These are phyloP conservation scores for Metschnikowia borealis DNA, from an alignment of 805 yeast species.

Conservation along the genomic window DNA sequence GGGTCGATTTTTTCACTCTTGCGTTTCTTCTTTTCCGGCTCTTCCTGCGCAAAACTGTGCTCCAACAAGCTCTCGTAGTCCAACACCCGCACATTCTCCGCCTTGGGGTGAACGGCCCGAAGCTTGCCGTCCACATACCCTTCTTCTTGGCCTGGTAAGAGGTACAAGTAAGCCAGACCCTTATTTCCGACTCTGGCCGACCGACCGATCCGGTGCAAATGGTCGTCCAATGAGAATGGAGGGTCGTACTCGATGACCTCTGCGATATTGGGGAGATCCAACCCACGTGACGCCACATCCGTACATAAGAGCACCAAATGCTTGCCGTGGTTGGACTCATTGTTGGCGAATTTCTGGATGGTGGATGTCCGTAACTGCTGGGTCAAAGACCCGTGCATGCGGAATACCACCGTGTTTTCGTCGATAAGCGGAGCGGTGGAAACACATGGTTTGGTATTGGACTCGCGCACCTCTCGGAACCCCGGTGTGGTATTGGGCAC, in stretches of 20 bases:
- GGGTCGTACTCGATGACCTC: constrained; percentile 92
- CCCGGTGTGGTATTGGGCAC: background rate
- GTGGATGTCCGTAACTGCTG: constrained; percentile 84
- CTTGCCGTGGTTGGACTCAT: constrained; percentile 30
- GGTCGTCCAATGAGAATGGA: constrained; percentile 91
- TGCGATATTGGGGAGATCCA: constrained; percentile 84
- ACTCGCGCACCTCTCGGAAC: constrained; percentile 7
- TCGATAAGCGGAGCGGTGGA: constrained; percentile 53
- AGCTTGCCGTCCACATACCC: constrained; percentile 60
- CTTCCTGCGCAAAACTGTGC: constrained; percentile 41
- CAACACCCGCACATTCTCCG: constrained; percentile 30
- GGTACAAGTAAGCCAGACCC: constrained; percentile 74
- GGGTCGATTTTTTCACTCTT: constrained; percentile 23
- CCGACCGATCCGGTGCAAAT: constrained; percentile 93
- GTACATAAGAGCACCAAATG: constrained; percentile 83
- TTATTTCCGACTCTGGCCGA: constrained; percentile 94
- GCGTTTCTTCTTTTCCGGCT: constrained; percentile 16
- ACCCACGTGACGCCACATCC: constrained; percentile 96
- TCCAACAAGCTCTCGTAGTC: constrained; percentile 32
- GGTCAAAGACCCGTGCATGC: constrained; percentile 85
- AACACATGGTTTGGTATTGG: constrained; percentile 31
- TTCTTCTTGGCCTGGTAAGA: constrained; percentile 89
- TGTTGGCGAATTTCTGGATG: constrained; percentile 53
- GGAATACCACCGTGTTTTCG: constrained; percentile 44
- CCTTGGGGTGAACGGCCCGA: constrained; percentile 36